These are phyloP conservation scores for Stagonosporopsis vannaccii DNA, from an alignment of 2,329 filamentous ascomycete genomes.

Conservation along the genomic window DNA sequence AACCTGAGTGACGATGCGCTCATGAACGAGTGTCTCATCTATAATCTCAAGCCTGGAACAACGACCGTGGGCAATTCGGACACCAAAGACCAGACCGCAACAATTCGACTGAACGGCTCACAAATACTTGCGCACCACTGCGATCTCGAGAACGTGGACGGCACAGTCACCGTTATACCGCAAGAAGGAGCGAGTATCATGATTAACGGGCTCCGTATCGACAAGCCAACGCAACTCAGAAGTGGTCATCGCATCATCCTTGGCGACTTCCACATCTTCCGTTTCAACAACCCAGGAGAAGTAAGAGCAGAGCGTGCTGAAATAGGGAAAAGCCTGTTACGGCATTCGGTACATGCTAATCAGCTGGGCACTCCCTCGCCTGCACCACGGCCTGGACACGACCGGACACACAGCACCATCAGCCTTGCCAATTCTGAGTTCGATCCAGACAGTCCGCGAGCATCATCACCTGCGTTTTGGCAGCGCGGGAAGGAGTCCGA, in stretches of 20 bases:
- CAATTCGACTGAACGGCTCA: conserved; percentile 92
- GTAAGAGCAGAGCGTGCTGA: conserved; percentile 91
- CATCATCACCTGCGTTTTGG: conserved; percentile 78
- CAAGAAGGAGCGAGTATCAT: conserved; percentile 94
- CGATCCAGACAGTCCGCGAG: conserved; percentile 73
- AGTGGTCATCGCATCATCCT: conserved; percentile 95
- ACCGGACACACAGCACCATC: conserved; percentile 68
- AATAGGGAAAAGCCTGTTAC: conserved; percentile 75
- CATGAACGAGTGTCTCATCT: conserved; percentile 93
- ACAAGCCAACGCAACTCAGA: conserved; percentile 83
- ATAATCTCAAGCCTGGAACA: conserved; percentile 94
- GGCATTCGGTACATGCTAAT: conserved; percentile 76
- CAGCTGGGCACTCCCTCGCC: conserved; percentile 72
- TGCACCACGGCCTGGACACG: conserved; percentile 70
- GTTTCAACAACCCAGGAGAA: conserved; percentile 98
- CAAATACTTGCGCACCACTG: conserved; percentile 94
- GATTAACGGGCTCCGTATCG: conserved; percentile 93
- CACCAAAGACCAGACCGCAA: conserved; percentile 75
- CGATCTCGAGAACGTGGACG: conserved; percentile 90
- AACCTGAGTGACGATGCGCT: conserved; percentile 85
- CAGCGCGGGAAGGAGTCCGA: conserved; percentile 79
- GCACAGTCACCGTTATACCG: conserved; percentile 88
- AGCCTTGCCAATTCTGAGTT: conserved; percentile 82
- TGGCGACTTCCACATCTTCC: conserved; percentile 97
- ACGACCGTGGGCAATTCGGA: conserved; percentile 96